Base-by-base conservation (phyloP, 352 stramenopile species). In the Hyaloperonospora brassicae region DNA sequence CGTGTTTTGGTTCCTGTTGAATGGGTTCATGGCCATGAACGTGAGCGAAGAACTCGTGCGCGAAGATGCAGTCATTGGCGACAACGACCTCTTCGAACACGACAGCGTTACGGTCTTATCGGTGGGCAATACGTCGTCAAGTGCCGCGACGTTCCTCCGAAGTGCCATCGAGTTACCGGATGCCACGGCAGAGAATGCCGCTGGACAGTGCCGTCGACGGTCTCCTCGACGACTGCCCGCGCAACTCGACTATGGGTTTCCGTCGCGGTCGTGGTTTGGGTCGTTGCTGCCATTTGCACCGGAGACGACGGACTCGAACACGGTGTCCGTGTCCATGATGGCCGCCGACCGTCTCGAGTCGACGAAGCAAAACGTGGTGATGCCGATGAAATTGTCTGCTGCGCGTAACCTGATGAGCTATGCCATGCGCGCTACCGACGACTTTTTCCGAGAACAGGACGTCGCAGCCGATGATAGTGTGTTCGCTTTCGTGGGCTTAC, bases 1-100 rank as follows among this genome's bases (percentile, higher is more conserved):
- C n/a, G 47, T 82, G 35, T 40, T 86, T 8, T 87, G 71, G 66
- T 57, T 85, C n/a, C 61, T 89, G n/a, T 67, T 68, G 34, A 89
- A 84, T 51, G 66, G 76, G 22, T 83, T 87, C 48, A 65, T 75
- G 55, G 68, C 70, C 1, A 21, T 77, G 5, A 76, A 87, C 47
- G 72, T 86, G 23, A 73, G 78, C 21, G 50, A 74, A 13, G 21
- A 71, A 24, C 50, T 57, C 8, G 55, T 53, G 3, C 47, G 48
- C 38, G 42, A 73, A 1, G 47, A 68, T 8, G 43, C 55, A 22
- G 62, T 67, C 7, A 67, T 80, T 17, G 40, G 42, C 40, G 53
- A 62, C 12, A 66, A 41, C 17, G 72, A 82, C 42, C 27, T 82
- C 0, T 52, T 47, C 14, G 23, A 51, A 13, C 64, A 64, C 12